These are phyloP conservation scores for baker's yeast (Saccharomyces cerevisiae) DNA, from an alignment of 805 yeast species.

Conservation along the genomic window DNA sequence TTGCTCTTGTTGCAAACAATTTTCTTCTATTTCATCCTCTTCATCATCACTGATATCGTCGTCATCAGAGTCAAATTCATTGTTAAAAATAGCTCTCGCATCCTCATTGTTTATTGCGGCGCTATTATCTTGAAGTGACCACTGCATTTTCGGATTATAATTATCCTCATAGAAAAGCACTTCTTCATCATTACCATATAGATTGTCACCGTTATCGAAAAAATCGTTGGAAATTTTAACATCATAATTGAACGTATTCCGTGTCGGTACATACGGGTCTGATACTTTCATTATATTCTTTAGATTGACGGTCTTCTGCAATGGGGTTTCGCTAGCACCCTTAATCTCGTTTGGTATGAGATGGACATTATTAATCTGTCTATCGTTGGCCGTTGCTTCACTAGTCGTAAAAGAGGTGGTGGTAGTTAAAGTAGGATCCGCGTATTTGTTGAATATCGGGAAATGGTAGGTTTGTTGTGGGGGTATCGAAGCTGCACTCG, in stretches of 20 bases:
- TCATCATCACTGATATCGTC: constrained; percentile 24
- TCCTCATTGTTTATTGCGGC: constrained; percentile 21
- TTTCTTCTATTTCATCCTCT: constrained; percentile 4
- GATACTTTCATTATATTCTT: constrained; percentile 18
- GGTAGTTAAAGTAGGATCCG: constrained; percentile 30
- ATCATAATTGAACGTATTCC: constrained; percentile 2
- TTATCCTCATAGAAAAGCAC: constrained; percentile 10
- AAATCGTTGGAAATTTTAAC: constrained; percentile 12
- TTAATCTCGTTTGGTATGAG: constrained; percentile 3
- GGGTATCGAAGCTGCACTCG: neutral
- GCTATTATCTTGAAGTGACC: constrained; percentile 23
- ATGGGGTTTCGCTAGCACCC: constrained; percentile 7
- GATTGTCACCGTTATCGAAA: constrained; percentile 7
- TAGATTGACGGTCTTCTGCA: constrained; percentile 23
- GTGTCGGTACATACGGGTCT: neutral
- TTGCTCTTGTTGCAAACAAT: neutral
- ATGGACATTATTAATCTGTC: constrained; percentile 1
- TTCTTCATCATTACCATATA: constrained; percentile 14
- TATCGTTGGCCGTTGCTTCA: neutral
- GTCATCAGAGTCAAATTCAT: constrained; percentile 26
- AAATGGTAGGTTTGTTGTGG: constrained; percentile 3
- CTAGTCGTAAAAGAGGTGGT: constrained; percentile 7
- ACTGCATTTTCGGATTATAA: constrained; percentile 13
- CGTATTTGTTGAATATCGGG: constrained; percentile 25
- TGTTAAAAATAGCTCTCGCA: constrained; percentile 26